phyloP scores from a whole-genome alignment of 495 filamentous ascomycete genomes.

The Rhypophila decipiens region DNA sequence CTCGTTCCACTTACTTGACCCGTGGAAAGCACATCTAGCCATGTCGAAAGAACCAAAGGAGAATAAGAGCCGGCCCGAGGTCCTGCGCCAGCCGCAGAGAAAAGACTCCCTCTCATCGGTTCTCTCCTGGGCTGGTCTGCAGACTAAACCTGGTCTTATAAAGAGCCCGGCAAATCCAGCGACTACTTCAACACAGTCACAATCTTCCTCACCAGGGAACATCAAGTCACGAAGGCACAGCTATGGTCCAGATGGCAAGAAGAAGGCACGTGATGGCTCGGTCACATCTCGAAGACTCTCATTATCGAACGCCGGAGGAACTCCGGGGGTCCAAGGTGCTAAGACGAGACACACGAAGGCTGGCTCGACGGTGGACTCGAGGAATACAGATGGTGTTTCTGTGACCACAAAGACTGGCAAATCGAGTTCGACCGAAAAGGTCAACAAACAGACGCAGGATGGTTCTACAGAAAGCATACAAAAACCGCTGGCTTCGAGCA shows the following conservation, averaged over 20 bases:
- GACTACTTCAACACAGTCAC: conserved; percentile 6
- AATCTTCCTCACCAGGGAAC: conserved; percentile 4
- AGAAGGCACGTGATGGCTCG: conserved; percentile 28
- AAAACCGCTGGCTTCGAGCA: not conserved
- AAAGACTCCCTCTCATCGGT: conserved; percentile 26
- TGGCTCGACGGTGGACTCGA: conserved; percentile 9
- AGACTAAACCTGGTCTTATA: conserved; percentile 10
- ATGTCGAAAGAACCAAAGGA: conserved; percentile 26
- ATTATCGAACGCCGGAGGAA: conserved; percentile 13
- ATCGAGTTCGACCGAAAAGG: conserved; percentile 17
- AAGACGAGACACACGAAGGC: conserved; percentile 27
- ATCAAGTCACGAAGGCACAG: conserved; percentile 24
- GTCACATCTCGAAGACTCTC: conserved; percentile 20
- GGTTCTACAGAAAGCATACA: conserved; percentile 5
- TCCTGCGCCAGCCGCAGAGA: conserved; percentile 19
- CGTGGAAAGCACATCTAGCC: no score
- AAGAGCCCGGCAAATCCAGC: conserved; percentile 11
- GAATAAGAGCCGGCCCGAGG: conserved; percentile 14
- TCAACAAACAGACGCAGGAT: conserved; percentile 15
- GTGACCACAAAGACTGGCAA: conserved; percentile 13
- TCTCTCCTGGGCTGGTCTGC: conserved; percentile 23
- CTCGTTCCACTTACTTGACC: not conserved
- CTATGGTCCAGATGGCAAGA: conserved; percentile 19
- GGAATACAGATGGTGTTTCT: conserved; percentile 6
- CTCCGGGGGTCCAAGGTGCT: conserved; percentile 15